These are phyloP conservation scores for Sporothrix inflata DNA, from an alignment of 2,329 filamentous ascomycete genomes.

Conservation along the genomic window DNA sequence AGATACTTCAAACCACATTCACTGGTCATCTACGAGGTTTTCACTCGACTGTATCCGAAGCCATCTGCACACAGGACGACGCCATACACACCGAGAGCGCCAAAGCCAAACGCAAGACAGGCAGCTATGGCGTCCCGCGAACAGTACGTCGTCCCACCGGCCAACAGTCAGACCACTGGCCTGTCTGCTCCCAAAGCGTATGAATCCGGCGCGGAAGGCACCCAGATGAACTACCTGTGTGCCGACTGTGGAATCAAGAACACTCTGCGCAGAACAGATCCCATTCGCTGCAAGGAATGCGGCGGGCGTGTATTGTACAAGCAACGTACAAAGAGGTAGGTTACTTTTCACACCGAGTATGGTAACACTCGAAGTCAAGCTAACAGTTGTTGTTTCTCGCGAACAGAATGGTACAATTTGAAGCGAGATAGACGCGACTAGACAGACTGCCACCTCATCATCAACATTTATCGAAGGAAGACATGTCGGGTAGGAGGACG, in stretches of 20 bases:
- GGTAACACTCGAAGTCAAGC: neutral
- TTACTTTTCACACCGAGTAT: neutral
- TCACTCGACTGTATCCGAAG: neutral
- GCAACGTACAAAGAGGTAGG: conserved; percentile 90
- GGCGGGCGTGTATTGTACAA: conserved; percentile 96
- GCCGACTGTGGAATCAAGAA: conserved; percentile 84
- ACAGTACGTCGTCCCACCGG: conserved; percentile 73
- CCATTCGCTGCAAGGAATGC: conserved; percentile 88
- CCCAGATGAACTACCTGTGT: conserved; percentile 71
- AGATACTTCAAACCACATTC: too few species aligned
- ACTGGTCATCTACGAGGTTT: too few species aligned
- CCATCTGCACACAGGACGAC: neutral
- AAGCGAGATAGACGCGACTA: conserved; percentile 69
- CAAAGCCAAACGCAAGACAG: neutral
- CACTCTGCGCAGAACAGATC: conserved; percentile 73
- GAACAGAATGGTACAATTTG: conserved; percentile 93
- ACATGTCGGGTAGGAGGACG: too few species aligned
- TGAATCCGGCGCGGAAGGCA: conserved; percentile 48
- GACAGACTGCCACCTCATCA: neutral
- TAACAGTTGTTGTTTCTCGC: neutral
- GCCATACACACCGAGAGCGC: neutral
- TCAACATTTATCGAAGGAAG: neutral
- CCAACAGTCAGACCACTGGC: conserved; percentile 46
- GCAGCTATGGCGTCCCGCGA: conserved; percentile 61
- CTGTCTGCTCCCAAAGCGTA: conserved; percentile 39